These are phyloP conservation scores for Pseudogymnoascus sp. DNA, from an alignment of 2,329 filamentous ascomycete genomes.

Conservation along the genomic window DNA sequence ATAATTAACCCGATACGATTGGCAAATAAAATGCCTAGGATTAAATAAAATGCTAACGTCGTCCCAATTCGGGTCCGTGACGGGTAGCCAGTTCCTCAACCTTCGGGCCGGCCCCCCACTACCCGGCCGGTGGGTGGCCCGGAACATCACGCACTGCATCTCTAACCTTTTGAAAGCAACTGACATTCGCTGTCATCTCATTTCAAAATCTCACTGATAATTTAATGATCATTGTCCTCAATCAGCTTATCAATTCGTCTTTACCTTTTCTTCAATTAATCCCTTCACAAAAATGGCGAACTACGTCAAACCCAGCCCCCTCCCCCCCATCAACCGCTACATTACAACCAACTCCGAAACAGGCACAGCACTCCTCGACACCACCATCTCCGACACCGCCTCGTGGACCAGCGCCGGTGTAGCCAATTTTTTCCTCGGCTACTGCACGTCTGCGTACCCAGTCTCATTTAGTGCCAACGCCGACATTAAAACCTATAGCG, in stretches of 20 bases:
- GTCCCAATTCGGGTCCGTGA: background rate
- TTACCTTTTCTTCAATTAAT: background rate
- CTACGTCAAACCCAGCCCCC: slow-evolving; percentile 3
- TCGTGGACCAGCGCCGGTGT: slow-evolving; percentile 15
- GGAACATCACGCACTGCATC: background rate
- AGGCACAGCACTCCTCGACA: slow-evolving; percentile 19
- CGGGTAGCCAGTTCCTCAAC: background rate
- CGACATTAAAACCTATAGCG: slow-evolving; percentile 16
- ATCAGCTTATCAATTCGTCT: background rate
- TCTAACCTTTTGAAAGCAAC: background rate
- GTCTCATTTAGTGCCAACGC: slow-evolving; percentile 11
- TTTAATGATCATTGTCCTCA: background rate
- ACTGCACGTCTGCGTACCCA: slow-evolving; percentile 18
- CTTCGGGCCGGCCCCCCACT: background rate
- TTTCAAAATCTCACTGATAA: background rate
- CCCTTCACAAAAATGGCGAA: background rate
- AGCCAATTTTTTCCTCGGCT: slow-evolving; percentile 22
- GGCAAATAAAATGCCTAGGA: background rate
- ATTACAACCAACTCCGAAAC: slow-evolving; percentile 18
- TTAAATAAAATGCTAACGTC: background rate
- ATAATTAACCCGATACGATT: background rate
- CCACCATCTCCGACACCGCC: slow-evolving; percentile 10
- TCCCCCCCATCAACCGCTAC: slow-evolving; percentile 18
- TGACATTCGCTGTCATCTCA: background rate
- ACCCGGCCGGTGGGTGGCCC: background rate